Conservation (phyloP, 345 rosid species). For the Microthlaspi erraticum region DNA sequence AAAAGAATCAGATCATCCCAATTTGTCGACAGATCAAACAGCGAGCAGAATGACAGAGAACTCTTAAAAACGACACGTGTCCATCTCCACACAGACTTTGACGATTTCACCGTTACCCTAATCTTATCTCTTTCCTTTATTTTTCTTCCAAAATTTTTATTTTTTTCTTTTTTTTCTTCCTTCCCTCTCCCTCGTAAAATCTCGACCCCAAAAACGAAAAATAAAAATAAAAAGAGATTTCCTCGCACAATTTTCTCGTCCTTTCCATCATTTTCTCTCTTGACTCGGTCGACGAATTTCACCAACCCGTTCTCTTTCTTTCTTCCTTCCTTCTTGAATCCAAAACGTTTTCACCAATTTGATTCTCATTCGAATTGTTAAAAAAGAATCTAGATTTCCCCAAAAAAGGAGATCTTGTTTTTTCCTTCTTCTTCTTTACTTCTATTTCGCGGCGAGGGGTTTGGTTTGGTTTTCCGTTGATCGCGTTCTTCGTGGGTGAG, state of each 20-base stretch:
- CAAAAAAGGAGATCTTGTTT: constrained; percentile 31
- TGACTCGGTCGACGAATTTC: constrained; percentile 47
- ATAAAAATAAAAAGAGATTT: neutral
- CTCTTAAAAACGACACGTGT: constrained; percentile 49
- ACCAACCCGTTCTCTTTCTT: constrained; percentile 41
- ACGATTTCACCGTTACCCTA: constrained; percentile 46
- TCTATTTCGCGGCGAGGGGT: constrained; percentile 39
- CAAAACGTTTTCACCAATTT: constrained; percentile 12
- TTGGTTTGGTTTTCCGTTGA: constrained; percentile 40
- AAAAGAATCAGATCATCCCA: constrained; percentile 4
- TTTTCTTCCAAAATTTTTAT: neutral
- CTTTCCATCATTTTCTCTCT: constrained; percentile 46
- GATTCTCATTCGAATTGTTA: neutral
- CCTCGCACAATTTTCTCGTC: constrained; percentile 36
- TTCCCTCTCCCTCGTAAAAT: constrained; percentile 29
- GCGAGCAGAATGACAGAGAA: constrained; percentile 38
- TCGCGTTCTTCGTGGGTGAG: constrained; percentile 24
- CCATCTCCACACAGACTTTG: constrained; percentile 12
- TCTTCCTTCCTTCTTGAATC: constrained; percentile 26
- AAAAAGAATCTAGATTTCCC: constrained; percentile 12
- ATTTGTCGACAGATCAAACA: constrained; percentile 44
- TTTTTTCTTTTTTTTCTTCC: neutral
- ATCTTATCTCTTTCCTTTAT: constrained; percentile 34
- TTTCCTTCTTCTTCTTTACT: neutral
- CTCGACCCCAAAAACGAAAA: constrained; percentile 32